Evolutionary conservation across 2,329 filamentous ascomycete genomes (phyloP).

Genomic region (Aspergillus fijiensis): DNA sequence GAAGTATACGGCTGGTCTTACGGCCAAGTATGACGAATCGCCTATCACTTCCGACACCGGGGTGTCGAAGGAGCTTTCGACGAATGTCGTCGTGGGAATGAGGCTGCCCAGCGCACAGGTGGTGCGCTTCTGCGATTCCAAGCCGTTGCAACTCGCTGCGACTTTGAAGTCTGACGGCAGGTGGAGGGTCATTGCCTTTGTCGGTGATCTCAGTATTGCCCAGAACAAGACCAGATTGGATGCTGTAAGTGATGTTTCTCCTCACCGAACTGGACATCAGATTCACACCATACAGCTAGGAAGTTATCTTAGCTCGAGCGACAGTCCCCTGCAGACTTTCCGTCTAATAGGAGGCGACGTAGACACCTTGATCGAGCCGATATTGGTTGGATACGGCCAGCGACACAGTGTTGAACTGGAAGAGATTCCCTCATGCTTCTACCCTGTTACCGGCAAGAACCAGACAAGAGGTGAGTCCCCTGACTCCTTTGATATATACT

Average conservation of each 20-base stretch:
- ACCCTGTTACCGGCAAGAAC: conserved; percentile 56
- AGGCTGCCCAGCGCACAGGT: conserved; percentile 57
- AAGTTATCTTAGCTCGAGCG: conserved; percentile 40
- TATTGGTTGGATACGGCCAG: conserved; percentile 55
- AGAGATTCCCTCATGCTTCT: conserved; percentile 57
- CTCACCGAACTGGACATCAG: not conserved
- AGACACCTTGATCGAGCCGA: conserved; percentile 58
- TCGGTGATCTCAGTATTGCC: conserved; percentile 42
- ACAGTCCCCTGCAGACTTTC: conserved; percentile 45
- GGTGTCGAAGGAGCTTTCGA: conserved; percentile 39
- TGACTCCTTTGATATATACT: not conserved
- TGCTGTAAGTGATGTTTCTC: conserved; percentile 33
- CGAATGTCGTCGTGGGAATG: conserved; percentile 47
- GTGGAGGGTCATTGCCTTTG: conserved; percentile 54
- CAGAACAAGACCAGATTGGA: conserved; percentile 32
- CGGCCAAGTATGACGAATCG: conserved; percentile 55
- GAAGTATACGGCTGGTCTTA: conserved; percentile 61
- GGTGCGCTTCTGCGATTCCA: conserved; percentile 60
- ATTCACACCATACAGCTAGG: conserved; percentile 33
- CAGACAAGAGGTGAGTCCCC: conserved; percentile 51
- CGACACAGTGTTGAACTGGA: conserved; percentile 52
- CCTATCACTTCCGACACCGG: conserved; percentile 42
- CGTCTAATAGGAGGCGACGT: conserved; percentile 46
- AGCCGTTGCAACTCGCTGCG: conserved; percentile 52
- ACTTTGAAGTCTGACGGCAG: conserved; percentile 54